Conservation (phyloP, 805 yeast genomes). For the Pichia kluyveri region DNA sequence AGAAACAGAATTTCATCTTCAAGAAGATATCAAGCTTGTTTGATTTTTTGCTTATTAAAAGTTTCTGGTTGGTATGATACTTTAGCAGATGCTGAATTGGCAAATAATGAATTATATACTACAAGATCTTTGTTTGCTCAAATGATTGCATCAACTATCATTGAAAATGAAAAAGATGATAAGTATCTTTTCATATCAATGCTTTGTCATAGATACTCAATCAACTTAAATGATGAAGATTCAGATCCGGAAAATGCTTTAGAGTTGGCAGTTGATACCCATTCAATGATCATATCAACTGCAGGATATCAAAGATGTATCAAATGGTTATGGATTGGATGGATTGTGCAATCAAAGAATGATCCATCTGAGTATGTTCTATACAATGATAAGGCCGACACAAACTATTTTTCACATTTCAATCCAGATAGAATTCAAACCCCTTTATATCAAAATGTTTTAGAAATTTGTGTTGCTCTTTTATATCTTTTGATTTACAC, state of each 20-base stretch:
- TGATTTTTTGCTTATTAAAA: constrained; percentile 62
- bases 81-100: constrained; percentile 49
- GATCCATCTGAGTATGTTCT: constrained; percentile 64
- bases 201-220: constrained; percentile 67
- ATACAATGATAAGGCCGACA: constrained; percentile 50
- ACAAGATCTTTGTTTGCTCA: constrained; percentile 66
- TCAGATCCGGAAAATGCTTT: constrained; percentile 62
- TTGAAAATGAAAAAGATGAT: constrained; percentile 53
- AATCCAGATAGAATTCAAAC: constrained; percentile 79
- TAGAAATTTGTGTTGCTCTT: constrained; percentile 62
- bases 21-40: constrained; percentile 54
- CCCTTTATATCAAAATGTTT: constrained; percentile 68
- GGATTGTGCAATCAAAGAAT: constrained; percentile 69
- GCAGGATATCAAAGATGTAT: constrained; percentile 80
- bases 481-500: constrained; percentile 57
- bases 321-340: constrained; percentile 89
- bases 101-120: constrained; percentile 55
- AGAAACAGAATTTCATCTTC: constrained; percentile 43
- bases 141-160: constrained; percentile 57
- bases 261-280: constrained; percentile 82
- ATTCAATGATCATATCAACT: constrained; percentile 70
- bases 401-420: constrained; percentile 52
- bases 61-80: constrained; percentile 75
- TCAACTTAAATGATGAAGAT: constrained; percentile 54
- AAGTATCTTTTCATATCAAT: constrained; percentile 61